Base-by-base conservation (phyloP, 208 protist genomes). In the Strigomonas oncopelti region DNA sequence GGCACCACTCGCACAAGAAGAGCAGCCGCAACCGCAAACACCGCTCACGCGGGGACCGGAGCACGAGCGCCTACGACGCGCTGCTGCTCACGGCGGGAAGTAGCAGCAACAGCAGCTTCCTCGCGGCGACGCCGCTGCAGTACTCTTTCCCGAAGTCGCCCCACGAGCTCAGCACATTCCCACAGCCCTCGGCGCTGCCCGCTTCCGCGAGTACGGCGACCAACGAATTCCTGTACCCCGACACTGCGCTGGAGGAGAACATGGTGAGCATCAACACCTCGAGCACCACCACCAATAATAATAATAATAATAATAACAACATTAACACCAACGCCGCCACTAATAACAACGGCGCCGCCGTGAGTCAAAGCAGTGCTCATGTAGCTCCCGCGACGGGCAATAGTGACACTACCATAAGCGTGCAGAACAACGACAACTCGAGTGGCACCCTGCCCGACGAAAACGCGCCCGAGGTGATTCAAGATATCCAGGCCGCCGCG, bases 201-300 rank as follows among this genome's bases (percentile, higher is more conserved):
- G 53, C 11, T 18, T 22, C 53, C 2, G 9, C 53, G 7, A 27
- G 16, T 14, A 48, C 42, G 13, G 42, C 42, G 11, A 48, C 42
- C 9, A 48, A 20, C 42, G 42, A 48, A 4, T 48, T 48, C 16
- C 42, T 48, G 11, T 48, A 48, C 42, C 42, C 42, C 1, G 42
- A 48, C 42, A 48, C 42, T 1, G 42, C 42, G 16, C 42, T 48
- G 42, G 42, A 20, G 42, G 16, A 48, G 13, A 48, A 48, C 16
- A 48, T 48, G 42, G 42, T 48, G 5, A 48, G 42, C 16, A 14
- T 48, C 7, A 56, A 31, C 52, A 31, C 52, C n/a, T 29, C 32
- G 24, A 65, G 42, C 45, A 52, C 14, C 25, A 51, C 27, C 25
- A 65, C n/a, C 7, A 42, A 65, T n/a, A 42, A 63, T 48, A 63